These are phyloP conservation scores for Helenozyma rhizophorensis DNA, from an alignment of 805 yeast species.

Conservation along the genomic window DNA sequence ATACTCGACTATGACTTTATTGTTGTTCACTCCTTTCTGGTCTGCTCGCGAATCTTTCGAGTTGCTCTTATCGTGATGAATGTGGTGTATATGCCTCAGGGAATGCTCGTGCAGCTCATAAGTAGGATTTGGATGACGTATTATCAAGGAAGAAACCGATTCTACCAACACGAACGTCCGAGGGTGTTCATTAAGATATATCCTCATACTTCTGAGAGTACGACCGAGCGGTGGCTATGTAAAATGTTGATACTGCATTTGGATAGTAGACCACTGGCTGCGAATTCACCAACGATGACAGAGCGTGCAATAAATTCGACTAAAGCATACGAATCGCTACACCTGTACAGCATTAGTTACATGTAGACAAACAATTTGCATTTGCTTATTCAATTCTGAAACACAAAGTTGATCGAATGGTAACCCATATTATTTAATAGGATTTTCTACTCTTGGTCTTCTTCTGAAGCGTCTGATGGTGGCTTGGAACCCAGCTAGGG, in stretches of 20 bases:
- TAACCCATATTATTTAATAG: too few relatives aligned
- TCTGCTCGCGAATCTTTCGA: constrained; percentile 7
- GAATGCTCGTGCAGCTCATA: constrained; percentile 17
- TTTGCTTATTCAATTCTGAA: too few relatives aligned
- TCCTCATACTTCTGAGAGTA: constrained; percentile 41
- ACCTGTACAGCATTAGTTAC: too few relatives aligned
- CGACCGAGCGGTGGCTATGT: too few relatives aligned
- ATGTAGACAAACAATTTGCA: too few relatives aligned
- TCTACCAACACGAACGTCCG: constrained; percentile 66
- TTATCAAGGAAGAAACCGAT: constrained; percentile 53
- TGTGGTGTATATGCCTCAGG: constrained; percentile 16
- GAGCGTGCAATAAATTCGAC: too few relatives aligned
- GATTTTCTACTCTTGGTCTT: constrained; percentile 13
- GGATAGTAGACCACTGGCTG: too few relatives aligned
- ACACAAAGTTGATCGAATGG: too few relatives aligned
- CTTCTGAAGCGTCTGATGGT: constrained; percentile 8
- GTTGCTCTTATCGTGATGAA: constrained; percentile 18
- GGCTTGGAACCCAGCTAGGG: constrained; percentile 14
- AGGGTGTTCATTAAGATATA: constrained; percentile 60
- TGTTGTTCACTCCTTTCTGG: constrained; percentile 18
- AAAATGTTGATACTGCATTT: too few relatives aligned
- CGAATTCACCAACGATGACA: too few relatives aligned
- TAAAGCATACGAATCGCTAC: too few relatives aligned
- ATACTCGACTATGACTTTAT: constrained; percentile 48
- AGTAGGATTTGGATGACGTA: constrained; percentile 45